These are phyloP conservation scores for Violaceomyces palustris DNA, from an alignment of 1,284 basidiomycete species.

Conservation along the genomic window DNA sequence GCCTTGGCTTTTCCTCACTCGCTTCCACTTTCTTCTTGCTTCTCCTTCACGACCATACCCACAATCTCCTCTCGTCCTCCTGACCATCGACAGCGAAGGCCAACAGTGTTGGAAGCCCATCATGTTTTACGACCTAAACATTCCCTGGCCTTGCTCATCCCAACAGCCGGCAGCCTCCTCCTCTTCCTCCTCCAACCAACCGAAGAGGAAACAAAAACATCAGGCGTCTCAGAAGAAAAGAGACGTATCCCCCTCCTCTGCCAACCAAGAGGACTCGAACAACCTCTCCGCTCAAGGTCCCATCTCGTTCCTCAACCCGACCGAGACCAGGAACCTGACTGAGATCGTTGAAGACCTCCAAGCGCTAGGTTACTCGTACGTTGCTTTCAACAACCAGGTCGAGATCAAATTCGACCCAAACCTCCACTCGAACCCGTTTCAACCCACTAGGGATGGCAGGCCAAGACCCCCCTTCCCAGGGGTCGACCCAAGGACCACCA, in stretches of 20 bases:
- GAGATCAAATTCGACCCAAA: constrained; percentile 28
- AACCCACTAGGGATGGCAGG: constrained; percentile 4
- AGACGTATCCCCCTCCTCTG: background rate
- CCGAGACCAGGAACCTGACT: constrained; percentile 9
- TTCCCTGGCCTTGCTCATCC: constrained; percentile 31
- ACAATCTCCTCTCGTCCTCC: background rate
- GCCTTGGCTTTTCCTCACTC: too few species aligned
- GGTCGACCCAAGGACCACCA: constrained; percentile 28
- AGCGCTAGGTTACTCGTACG: constrained; percentile 30
- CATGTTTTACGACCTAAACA: constrained; percentile 46
- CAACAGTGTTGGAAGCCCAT: background rate
- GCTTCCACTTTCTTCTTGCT: too few species aligned
- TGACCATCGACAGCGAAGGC: background rate
- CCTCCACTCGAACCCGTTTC: constrained; percentile 27
- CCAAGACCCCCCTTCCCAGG: constrained; percentile 38
- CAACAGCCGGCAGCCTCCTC: constrained; percentile 1
- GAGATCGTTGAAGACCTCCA: constrained; percentile 24
- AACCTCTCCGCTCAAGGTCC: background rate
- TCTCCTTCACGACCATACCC: too few species aligned
- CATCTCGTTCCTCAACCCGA: constrained; percentile 3
- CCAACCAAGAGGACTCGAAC: background rate
- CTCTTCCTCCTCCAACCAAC: background rate
- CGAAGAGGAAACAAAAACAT: background rate
- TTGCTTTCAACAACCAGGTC: constrained; percentile 46
- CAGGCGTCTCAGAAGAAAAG: background rate